Percentiles rank a stretch among this genome's conserved stretches.
Conservation (phyloP, 805 yeast genomes). For the Candida railenensis region DNA sequence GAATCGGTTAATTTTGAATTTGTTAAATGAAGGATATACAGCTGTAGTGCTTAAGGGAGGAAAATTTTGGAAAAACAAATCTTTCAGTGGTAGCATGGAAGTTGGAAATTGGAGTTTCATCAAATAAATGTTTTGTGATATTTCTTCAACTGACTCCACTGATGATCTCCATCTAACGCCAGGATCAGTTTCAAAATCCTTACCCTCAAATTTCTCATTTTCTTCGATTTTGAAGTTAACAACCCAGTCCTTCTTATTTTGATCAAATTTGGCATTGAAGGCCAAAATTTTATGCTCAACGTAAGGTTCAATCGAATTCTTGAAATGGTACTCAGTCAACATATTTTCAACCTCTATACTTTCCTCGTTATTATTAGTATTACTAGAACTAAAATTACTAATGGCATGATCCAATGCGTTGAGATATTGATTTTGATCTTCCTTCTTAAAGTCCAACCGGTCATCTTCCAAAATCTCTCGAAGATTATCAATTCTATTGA, state of each 20-base stretch:
- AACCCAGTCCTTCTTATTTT: conserved; percentile 30
- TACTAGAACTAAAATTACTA: neutral
- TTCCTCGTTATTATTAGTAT: neutral
- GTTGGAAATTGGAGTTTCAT: conserved; percentile 21
- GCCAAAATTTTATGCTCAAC: conserved; percentile 16
- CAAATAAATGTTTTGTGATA: conserved; percentile 19
- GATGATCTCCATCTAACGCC: neutral
- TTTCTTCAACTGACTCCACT: conserved; percentile 1
- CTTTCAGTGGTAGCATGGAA: conserved; percentile 19
- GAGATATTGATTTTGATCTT: conserved; percentile 32
- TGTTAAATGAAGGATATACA: conserved; percentile 35
- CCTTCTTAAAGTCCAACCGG: conserved; percentile 38
- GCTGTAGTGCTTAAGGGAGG: conserved; percentile 20
- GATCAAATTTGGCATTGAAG: conserved; percentile 35
- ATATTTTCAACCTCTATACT: conserved; percentile 18
- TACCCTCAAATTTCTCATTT: no score
- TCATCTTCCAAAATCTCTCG: conserved; percentile 46
- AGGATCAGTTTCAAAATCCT: conserved; percentile 7
- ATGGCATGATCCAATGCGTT: conserved; percentile 34
- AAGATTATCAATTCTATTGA: conserved; percentile 63
- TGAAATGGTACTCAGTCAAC: conserved; percentile 19
- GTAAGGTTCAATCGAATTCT: conserved; percentile 18
- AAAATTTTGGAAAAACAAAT: conserved; percentile 22
- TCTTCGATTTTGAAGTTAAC: conserved; percentile 18
- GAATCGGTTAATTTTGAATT: conserved; percentile 47